Evolutionary conservation across 202 grass and related monocot genomes (phyloP), one percentile per base, ranked within the genome.

Genomic region (Saccharum hybrid): DNA sequence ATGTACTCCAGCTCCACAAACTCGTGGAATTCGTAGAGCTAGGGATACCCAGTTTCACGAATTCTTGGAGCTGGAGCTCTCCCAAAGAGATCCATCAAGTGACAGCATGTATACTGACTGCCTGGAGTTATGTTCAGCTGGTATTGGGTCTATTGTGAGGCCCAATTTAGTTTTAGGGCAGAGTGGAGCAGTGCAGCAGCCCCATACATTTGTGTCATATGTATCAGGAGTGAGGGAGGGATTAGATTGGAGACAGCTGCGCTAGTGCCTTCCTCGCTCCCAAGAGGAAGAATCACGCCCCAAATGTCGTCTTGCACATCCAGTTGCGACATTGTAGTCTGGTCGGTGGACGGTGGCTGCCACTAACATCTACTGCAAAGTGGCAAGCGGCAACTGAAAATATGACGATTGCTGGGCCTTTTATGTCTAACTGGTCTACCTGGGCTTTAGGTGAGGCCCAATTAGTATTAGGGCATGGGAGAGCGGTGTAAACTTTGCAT

Each of bases 381-480:
- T 36, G 21, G 56, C 52, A 76, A 60, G 9, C n/a, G 16, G 56
- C 52, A 76, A 60, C 19, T 38, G 28, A 76, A 61, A 39, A 38
- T 15, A 3, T 60, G 51, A 12, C 8, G 19, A 60, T 60, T 76
- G 73, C 1, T 76, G 73, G 51, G 51, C 51, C 52, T 22, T 74
- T 36, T 75, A 75, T 12, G 31, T 38, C 33, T 14, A 76, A 76
- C 54, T 15, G 19, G 19, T 33, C 14, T 37, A 76, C 5, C 52
- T 76, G 52, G 73, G 73, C 73, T 57, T 59, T 75, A 59, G 52
- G 11, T 37, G 52, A 60, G 71, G 52, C 34, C 73, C 73, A 60
- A 8, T 76, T 76, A 59, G 16, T 60, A 60, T 59, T 57, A 22
- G 48, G 48, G 72, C 16, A 38, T 0, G 30, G 18, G 2, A 57